Base-by-base conservation (phyloP, 257 asterid genomes). In the Voacanga thouarsii region DNA sequence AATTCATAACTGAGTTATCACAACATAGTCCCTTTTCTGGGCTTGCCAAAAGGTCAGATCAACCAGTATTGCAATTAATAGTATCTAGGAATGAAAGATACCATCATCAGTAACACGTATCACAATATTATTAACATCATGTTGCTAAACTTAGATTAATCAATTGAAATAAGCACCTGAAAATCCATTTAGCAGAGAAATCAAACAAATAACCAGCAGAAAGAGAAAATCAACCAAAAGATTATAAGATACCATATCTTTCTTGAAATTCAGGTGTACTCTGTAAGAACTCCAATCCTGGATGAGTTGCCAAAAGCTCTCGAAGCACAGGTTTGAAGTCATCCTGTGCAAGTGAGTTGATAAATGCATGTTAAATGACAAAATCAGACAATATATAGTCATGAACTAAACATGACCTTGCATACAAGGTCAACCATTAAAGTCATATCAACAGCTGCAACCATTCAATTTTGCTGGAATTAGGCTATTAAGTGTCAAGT, bases 221-320 rank as follows among this genome's bases (percentile, higher is more conserved):
- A 33, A 16, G 16, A 67, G 24, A 43, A 70, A 77, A 43, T 39
- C 50, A 33, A 79, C 76, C 71, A 57, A 45, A 68, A 53, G 21
- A 75, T 69, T 61, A 81, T 80, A 79, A 65, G 79, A 74, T 93
- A 96, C 99, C 97, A 81, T 96, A 96, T 93, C 99, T 90, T 89
- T 93, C 99, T 87, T 96, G 99, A 85, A 96, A 96, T 84, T 96
- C 99, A 83, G 99, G 98, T 82, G 99, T 96, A 75, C 97, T 90
- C 83, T 93, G 98, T 83, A 96, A 89, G 92, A 96, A 96, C 84
- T 93, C 98, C 88, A 96, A 84, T 80, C 99, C 99, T 14, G 99
- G 98, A 89, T 96, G 99, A 84, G 99, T 87, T 72, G 95, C 86
- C 94, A 96, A 85, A 85, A 96, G 97, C 76, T 96, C 99, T 82